Base-by-base conservation (phyloP, 164 flowering plant species). In the Magnolia officinalis region DNA sequence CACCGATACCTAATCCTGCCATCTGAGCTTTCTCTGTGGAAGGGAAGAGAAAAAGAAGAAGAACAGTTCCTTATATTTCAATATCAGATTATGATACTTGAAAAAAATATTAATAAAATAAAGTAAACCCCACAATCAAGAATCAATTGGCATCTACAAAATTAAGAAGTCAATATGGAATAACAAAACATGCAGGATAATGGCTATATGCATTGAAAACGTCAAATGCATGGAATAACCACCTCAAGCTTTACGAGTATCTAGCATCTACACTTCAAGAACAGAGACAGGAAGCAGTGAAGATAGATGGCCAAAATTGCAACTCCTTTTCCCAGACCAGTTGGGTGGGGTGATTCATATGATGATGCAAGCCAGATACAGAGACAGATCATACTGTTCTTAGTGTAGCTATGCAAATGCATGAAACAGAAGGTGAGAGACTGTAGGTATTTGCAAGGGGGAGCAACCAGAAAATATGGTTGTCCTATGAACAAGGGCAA, bases 1-100 rank as follows among this genome's bases (percentile, higher is more conserved):
- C 83, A 64, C 97, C 98, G 83, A 94, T 85, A 18, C 85, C 92
- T 81, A 96, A 82, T 26, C 99, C 99, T 72, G 89, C 80, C 95
- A 94, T 84, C 84, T 91, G 89, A 76, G 89, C 85, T 81, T 94
- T 96, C 88, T 96, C 99, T 96, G 90, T 72, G 24, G 72, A 37
- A 3, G 45, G 45, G 45, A 5, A 5, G 45, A 68, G 58, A 76
- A 74, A 82, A 20, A 72, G 29, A 26, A 26, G 29, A 26, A 50
- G 68, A 69, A 16, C 23, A 76, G 52, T 23, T 58, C 16, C 45
- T n/a, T 4, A 20, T 29, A 7, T 49, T 6, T 26, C 24, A 63
- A 55, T 31, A 58, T 66, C 24, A 72, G 63, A 52, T 58, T 59
- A 55, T 55, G 3, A 5, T 18, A 68, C 16, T 68, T 68, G 11